Conservation (phyloP, 192 early-diverging fungal species). For the Haplosporangium gracile region DNA sequence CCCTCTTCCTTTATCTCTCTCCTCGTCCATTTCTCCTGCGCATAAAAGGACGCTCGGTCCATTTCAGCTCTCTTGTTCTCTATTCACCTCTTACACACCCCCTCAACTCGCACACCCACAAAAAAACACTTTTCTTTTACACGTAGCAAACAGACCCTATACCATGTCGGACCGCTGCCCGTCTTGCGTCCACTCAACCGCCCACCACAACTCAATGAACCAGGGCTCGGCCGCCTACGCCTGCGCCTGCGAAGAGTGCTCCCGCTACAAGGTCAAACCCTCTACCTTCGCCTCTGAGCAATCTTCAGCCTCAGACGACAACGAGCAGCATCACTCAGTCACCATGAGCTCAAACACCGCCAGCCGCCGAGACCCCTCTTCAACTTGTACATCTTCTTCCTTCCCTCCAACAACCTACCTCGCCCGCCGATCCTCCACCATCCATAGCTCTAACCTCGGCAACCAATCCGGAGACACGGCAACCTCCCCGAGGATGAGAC, state of each 20-base stretch:
- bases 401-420: conserved; percentile 24
- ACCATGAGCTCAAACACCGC: not conserved
- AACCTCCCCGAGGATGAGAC: conserved; percentile 25
- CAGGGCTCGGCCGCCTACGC: conserved; percentile 7
- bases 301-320: not conserved
- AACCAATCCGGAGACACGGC: conserved; percentile 12
- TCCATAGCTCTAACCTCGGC: not conserved
- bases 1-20: not conserved
- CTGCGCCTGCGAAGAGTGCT: conserved; percentile 51
- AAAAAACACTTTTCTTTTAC: not conserved
- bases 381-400: conserved; percentile 15
- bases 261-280: conserved; percentile 29
- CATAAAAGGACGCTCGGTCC: not conserved
- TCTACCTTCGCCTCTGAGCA: conserved; percentile 8
- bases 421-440: not conserved
- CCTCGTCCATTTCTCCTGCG: not conserved
- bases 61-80: not conserved
- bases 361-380: not conserved
- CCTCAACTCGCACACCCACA: not conserved
- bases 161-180: conserved; percentile 41
- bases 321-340: conserved; percentile 1
- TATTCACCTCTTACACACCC: not conserved
- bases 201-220: conserved; percentile 35
- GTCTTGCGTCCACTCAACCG: conserved; percentile 40
- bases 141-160: not conserved